Evolutionary conservation across 2,329 filamentous ascomycete species (phyloP).

Genomic region (Gaeumannomyces tritici): DNA sequence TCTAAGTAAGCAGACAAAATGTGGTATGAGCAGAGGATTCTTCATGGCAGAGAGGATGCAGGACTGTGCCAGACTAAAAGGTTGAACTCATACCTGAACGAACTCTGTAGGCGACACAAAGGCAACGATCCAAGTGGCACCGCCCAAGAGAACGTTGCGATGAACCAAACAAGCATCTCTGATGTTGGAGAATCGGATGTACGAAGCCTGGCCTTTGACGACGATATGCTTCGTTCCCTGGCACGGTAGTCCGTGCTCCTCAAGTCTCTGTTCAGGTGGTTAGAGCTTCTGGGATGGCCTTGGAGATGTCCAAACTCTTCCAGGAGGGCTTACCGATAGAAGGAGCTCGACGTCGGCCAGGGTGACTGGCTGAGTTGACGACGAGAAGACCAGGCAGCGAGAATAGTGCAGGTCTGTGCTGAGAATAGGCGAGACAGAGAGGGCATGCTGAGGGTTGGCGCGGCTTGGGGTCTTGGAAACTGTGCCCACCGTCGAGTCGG

Average conservation of each 20-base stretch:
- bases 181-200: slow-evolving; percentile 49
- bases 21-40: not conserved
- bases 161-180: slow-evolving; percentile 45
- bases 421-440: slow-evolving; percentile 23
- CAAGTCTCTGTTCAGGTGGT: slow-evolving; percentile 25
- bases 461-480: slow-evolving; percentile 7
- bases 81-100: slow-evolving; percentile 21
- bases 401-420: slow-evolving; percentile 37
- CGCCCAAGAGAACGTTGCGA: slow-evolving; percentile 31
- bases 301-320: not conserved
- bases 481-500: slow-evolving; percentile 2
- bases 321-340: slow-evolving; percentile 28
- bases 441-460: slow-evolving; percentile 12
- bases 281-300: not conserved
- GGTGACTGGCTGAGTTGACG: slow-evolving; percentile 17
- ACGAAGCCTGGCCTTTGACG: slow-evolving; percentile 30
- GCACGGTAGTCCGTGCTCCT: slow-evolving; percentile 21
- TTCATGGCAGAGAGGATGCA: not conserved
- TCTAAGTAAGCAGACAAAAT: not conserved
- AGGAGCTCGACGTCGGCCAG: slow-evolving; percentile 30
- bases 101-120: slow-evolving; percentile 36
- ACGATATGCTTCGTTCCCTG: slow-evolving; percentile 28
- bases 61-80: not conserved
- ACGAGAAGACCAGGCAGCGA: slow-evolving; percentile 32
- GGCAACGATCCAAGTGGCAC: slow-evolving; percentile 35